Conservation (phyloP, 1,284 basidiomycete species). For the Blastosporella zonata region DNA sequence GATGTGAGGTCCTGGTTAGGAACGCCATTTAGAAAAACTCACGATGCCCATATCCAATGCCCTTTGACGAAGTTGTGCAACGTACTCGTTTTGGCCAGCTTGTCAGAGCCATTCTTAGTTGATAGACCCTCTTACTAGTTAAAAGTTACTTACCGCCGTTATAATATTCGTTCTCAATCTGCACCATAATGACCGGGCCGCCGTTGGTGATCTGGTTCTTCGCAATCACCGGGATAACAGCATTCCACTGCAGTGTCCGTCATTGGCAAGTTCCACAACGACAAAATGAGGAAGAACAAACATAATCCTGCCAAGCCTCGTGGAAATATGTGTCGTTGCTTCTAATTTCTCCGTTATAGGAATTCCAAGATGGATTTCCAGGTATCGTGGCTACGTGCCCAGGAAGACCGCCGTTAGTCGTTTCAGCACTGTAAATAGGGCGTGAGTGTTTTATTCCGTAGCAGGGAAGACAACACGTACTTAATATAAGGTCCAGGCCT, state of each 20-base stretch:
- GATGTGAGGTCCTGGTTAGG: not conserved
- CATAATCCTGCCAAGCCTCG: slow-evolving; percentile 59
- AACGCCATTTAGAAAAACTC: not conserved
- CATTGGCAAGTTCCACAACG: not conserved
- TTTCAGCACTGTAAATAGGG: slow-evolving; percentile 44
- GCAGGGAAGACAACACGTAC: not conserved
- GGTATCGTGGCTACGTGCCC: slow-evolving; percentile 30
- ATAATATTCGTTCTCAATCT: slow-evolving; percentile 19
- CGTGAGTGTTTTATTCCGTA: not conserved
- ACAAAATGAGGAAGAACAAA: slow-evolving; percentile 20
- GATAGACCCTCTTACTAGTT: no score
- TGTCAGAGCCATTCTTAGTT: not conserved
- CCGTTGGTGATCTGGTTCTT: slow-evolving; percentile 28
- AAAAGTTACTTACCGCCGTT: slow-evolving; percentile 10
- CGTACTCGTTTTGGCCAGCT: slow-evolving; percentile 21
- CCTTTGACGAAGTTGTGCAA: slow-evolving; percentile 15
- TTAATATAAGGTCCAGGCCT: slow-evolving; percentile 50
- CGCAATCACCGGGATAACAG: slow-evolving; percentile 38
- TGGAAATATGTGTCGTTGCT: slow-evolving; percentile 57
- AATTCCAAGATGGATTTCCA: slow-evolving; percentile 57
- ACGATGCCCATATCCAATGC: slow-evolving; percentile 17
- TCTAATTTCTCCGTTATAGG: slow-evolving; percentile 46
- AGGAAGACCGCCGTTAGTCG: slow-evolving; percentile 65
- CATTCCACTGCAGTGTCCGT: slow-evolving; percentile 23
- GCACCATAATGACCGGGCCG: slow-evolving; percentile 20